phyloP scores from a whole-genome alignment of 2,329 filamentous ascomycete genomes.

The Plenodomus biglobosus region DNA sequence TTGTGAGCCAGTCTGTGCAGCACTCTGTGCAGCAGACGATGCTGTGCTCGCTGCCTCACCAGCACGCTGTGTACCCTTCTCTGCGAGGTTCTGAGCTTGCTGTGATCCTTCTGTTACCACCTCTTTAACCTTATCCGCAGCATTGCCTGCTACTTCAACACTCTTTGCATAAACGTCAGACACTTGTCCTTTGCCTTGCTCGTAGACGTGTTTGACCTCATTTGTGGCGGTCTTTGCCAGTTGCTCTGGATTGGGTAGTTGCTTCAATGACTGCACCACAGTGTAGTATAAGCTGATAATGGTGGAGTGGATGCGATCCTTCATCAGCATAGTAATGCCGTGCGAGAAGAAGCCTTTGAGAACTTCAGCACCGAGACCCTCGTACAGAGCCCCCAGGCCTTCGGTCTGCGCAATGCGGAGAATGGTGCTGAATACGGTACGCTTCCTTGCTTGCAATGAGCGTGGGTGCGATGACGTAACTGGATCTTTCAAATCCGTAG shows the following conservation, averaged over 20 bases:
- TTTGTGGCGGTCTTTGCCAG: conserved; percentile 37
- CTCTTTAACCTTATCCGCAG: conserved; percentile 30
- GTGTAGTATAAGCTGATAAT: conserved; percentile 73
- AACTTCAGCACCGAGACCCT: conserved; percentile 74
- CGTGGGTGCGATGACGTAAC: conserved; percentile 20
- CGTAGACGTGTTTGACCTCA: conserved; percentile 33
- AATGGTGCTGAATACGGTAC: conserved; percentile 66
- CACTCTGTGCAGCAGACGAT: background rate
- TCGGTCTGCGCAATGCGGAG: conserved; percentile 61
- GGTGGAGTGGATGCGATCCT: conserved; percentile 72
- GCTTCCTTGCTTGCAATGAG: conserved; percentile 33
- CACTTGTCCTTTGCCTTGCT: conserved; percentile 36
- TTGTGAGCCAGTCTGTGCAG: conserved; percentile 6
- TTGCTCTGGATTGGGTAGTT: conserved; percentile 47
- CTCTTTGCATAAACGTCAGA: conserved; percentile 25
- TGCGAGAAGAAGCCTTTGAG: conserved; percentile 83
- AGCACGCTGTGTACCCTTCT: conserved; percentile 30
- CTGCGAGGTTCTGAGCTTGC: conserved; percentile 29
- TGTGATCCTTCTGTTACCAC: conserved; percentile 27
- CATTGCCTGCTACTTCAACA: conserved; percentile 27
- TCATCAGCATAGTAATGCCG: conserved; percentile 83
- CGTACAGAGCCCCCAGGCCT: conserved; percentile 70
- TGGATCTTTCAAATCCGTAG: conserved; percentile 31
- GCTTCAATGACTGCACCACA: conserved; percentile 53
- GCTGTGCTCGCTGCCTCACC: conserved; percentile 1